A percentile compares a stretch with the other conserved stretches of the same genome.
Conservation (phyloP, 139 green algal genomes). For the Tetradesmus lagerheimii region DNA sequence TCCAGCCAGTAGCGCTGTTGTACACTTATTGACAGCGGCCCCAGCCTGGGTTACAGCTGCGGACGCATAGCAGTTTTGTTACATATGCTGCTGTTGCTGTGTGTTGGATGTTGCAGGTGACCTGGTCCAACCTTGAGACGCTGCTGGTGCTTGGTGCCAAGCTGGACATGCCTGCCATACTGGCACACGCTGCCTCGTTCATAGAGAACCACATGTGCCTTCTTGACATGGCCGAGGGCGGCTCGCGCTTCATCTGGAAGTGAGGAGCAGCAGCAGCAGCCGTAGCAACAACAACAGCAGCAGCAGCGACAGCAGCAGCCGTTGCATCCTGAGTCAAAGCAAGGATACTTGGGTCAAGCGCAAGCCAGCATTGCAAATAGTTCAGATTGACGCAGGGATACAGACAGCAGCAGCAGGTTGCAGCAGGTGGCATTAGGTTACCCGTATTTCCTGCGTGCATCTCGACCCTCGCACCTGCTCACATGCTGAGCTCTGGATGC, state of each 20-base stretch:
- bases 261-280: not conserved
- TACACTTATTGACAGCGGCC: not conserved
- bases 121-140: not conserved
- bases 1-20: too few species aligned
- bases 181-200: not conserved
- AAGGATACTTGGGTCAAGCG: too few species aligned
- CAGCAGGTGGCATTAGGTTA: not conserved
- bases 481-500: not conserved
- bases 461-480: too few species aligned
- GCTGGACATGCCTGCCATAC: not conserved
- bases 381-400: not conserved
- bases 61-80: too few species aligned
- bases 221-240: not conserved
- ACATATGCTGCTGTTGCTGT: not conserved
- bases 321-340: not conserved
- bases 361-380: not conserved
- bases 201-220: conserved; percentile 8
- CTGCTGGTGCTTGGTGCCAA: conserved; percentile 1
- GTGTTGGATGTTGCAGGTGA: not conserved
- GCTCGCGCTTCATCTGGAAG: not conserved
- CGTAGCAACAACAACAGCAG: not conserved
- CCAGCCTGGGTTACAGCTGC: not conserved
- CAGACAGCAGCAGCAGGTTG: not conserved
- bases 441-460: not conserved
- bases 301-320: not conserved